A percentile compares a stretch with the other conserved stretches of the same genome.
phyloP scores from a whole-genome alignment of 345 rosid species.

The Syzygium aromaticum region DNA sequence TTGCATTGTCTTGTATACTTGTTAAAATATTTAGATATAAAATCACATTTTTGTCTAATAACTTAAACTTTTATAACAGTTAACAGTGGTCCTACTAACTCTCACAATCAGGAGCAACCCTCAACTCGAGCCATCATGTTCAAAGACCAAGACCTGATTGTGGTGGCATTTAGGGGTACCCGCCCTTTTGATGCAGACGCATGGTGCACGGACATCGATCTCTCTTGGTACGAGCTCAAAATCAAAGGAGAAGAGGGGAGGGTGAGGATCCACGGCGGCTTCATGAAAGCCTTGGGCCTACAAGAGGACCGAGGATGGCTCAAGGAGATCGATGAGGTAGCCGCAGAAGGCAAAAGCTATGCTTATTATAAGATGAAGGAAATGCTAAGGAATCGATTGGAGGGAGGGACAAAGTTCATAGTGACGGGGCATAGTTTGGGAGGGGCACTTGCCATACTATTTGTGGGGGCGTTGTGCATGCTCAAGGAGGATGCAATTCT shows the following conservation, averaged over 20 bases:
- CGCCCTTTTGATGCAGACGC: slow-evolving; percentile 29
- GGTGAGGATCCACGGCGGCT: slow-evolving; percentile 40
- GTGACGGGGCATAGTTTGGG: slow-evolving; percentile 72
- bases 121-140: slow-evolving; percentile 29
- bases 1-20: slow-evolving; percentile 5
- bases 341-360: not conserved
- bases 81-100: not conserved
- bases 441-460: slow-evolving; percentile 49
- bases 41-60: not conserved
- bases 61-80: not conserved
- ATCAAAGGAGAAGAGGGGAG: not conserved
- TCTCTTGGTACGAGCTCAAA: slow-evolving; percentile 32
- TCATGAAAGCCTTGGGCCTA: slow-evolving; percentile 58
- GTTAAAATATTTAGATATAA: too few species aligned
- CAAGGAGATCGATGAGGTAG: not conserved
- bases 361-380: slow-evolving; percentile 50
- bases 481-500: slow-evolving; percentile 34
- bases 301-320: slow-evolving; percentile 34
- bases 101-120: not conserved
- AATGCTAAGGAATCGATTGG: slow-evolving; percentile 15
- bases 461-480: slow-evolving; percentile 36
- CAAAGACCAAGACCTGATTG: slow-evolving; percentile 15
- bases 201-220: slow-evolving; percentile 36
- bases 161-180: slow-evolving; percentile 45
- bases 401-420: slow-evolving; percentile 29